A percentile compares a stretch with the other conserved stretches of the same genome.
These are phyloP conservation scores for Neofusicoccum ribis DNA, from an alignment of 2,329 filamentous ascomycete species.

Conservation along the genomic window DNA sequence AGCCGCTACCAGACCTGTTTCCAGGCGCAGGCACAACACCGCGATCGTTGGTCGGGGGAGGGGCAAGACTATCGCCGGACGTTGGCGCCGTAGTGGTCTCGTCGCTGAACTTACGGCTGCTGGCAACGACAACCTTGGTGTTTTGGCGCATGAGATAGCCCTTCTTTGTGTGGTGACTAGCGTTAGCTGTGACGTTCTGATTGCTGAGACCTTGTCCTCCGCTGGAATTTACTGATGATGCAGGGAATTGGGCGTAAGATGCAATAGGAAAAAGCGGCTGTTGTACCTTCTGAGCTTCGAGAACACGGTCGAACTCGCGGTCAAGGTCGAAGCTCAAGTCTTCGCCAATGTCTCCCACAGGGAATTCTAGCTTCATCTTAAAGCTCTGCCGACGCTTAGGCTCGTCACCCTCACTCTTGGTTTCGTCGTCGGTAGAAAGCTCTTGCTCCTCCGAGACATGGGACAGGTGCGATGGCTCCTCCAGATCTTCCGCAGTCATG, in stretches of 20 bases:
- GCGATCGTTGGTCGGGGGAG: conserved; percentile 28
- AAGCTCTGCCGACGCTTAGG: conserved; percentile 33
- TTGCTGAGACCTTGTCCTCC: neutral
- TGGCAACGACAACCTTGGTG: conserved; percentile 95
- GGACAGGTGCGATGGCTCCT: conserved; percentile 11
- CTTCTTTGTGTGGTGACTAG: conserved; percentile 66
- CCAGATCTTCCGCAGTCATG: conserved; percentile 24
- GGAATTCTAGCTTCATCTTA: conserved; percentile 74
- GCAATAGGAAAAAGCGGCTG: conserved; percentile 28
- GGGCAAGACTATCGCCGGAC: conserved; percentile 48
- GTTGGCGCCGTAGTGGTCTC: conserved; percentile 52
- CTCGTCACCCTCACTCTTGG: conserved; percentile 20
- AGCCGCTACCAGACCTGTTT: conserved; percentile 65
- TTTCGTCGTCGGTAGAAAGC: conserved; percentile 31
- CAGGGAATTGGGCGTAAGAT: conserved; percentile 9
- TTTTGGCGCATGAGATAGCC: conserved; percentile 99
- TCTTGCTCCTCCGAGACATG: conserved; percentile 28
- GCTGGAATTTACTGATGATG: neutral
- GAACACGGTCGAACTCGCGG: conserved; percentile 90
- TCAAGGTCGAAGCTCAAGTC: conserved; percentile 85
- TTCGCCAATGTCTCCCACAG: conserved; percentile 66
- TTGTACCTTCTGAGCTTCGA: conserved; percentile 94
- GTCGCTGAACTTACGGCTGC: conserved; percentile 58
- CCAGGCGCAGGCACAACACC: conserved; percentile 36
- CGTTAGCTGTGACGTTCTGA: conserved; percentile 12